Percentiles rank a stretch among this genome's conserved stretches.
phyloP scores from a whole-genome alignment of 371 early-diverging fungal species.

The Rhizopus microsporus region DNA sequence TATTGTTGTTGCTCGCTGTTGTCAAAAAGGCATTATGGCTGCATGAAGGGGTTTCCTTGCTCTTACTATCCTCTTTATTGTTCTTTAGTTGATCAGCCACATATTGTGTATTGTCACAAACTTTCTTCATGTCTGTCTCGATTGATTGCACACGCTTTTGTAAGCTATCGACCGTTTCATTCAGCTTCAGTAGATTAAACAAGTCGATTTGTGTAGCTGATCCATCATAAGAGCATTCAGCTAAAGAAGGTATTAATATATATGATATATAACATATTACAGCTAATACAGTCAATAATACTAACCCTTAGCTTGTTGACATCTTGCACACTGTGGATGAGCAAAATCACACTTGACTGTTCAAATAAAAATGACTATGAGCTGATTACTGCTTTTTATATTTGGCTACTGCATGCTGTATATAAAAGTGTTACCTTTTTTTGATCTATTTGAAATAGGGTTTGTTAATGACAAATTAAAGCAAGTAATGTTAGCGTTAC shows the following conservation, averaged over 20 bases:
- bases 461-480: background rate
- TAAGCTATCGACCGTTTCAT: constrained; percentile 40
- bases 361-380: constrained; percentile 3
- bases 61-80: constrained; percentile 10
- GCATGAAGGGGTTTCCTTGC: background rate
- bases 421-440: constrained; percentile 36
- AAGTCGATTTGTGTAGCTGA: constrained; percentile 51
- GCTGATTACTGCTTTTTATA: background rate
- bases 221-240: constrained; percentile 48
- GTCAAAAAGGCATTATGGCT: background rate
- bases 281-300: background rate
- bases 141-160: constrained; percentile 37
- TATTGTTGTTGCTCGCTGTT: constrained; percentile 6
- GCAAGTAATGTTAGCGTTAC: constrained; percentile 18
- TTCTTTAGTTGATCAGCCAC: constrained; percentile 33
- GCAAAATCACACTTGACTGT: constrained; percentile 56
- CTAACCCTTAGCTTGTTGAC: constrained; percentile 45
- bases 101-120: constrained; percentile 34
- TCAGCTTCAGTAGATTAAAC: constrained; percentile 47
- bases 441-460: constrained; percentile 25
- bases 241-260: constrained; percentile 14
- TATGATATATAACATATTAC: background rate
- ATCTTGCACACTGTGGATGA: constrained; percentile 49
- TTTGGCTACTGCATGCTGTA: background rate
- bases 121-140: constrained; percentile 33